Evolutionary conservation across 495 filamentous ascomycete genomes (phyloP).

Genomic region (Lindgomyces ingoldianus): DNA sequence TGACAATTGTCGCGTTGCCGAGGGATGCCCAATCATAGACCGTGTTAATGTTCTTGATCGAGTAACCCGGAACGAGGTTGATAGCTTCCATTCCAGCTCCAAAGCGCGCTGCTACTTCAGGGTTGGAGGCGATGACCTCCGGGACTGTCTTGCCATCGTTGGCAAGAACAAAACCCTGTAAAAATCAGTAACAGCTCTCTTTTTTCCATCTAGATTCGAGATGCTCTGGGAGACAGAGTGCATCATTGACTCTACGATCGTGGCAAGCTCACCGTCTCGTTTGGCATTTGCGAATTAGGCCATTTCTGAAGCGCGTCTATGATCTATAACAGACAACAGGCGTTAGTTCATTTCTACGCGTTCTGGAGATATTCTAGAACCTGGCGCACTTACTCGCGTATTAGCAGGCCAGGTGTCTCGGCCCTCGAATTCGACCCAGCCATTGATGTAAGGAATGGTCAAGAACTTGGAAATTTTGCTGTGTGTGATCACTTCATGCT

Average conservation of each 20-base stretch:
- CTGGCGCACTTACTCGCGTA: conserved; percentile 9
- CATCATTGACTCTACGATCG: conserved; percentile 3
- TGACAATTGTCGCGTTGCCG: conserved; percentile 9
- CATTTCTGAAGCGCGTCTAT: conserved; percentile 18
- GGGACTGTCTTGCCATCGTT: conserved; percentile 14
- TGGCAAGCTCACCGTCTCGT: conserved; percentile 9
- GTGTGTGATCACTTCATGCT: conserved; percentile 14
- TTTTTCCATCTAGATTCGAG: conserved; percentile 8
- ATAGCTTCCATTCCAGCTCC: conserved; percentile 15
- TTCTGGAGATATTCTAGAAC: conserved; percentile 4
- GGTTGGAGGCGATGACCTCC: conserved; percentile 8
- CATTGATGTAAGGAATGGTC: conserved; percentile 16
- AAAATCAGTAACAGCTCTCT: conserved; percentile 1
- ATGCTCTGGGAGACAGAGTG: conserved; percentile 1
- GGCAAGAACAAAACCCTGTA: conserved; percentile 15
- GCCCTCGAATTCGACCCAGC: conserved; percentile 13
- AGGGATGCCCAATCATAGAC: conserved; percentile 18
- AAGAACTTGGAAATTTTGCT: conserved; percentile 16
- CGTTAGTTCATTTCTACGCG: conserved; percentile 5
- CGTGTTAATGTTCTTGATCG: conserved; percentile 12
- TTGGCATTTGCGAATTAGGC: conserved; percentile 8
- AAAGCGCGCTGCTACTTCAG: conserved; percentile 9
- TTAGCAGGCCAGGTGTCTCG: conserved; percentile 15
- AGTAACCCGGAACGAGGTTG: conserved; percentile 12
- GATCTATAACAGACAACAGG: conserved; percentile 5